Conservation (phyloP, 2,329 filamentous ascomycete species). For the Diaporthe sp. region DNA sequence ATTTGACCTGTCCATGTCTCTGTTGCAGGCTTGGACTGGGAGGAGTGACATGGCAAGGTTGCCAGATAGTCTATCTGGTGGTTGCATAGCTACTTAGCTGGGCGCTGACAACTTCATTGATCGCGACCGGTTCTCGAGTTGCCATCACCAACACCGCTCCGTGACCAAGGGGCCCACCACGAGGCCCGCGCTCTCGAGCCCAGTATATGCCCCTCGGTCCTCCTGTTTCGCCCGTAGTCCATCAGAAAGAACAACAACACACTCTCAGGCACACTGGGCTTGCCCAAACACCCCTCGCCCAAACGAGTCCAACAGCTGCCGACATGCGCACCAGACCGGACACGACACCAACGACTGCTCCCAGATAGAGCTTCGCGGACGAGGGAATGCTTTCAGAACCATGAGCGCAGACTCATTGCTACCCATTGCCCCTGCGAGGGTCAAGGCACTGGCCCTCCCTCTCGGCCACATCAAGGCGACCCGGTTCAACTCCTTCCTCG, state of each 20-base stretch:
- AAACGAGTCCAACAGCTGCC: neutral
- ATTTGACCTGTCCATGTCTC: neutral
- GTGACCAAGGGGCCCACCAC: conserved; percentile 26
- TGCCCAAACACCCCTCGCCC: conserved; percentile 7
- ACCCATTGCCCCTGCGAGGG: conserved; percentile 89
- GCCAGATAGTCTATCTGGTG: conserved; percentile 2
- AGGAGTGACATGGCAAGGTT: conserved; percentile 10
- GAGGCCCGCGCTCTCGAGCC: conserved; percentile 27
- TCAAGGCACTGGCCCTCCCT: conserved; percentile 88
- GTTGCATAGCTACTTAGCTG: neutral
- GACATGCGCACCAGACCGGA: conserved; percentile 25
- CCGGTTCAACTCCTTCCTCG: conserved; percentile 82
- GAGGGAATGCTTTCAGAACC: conserved; percentile 37
- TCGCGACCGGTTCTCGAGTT: conserved; percentile 12
- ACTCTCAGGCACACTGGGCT: neutral
- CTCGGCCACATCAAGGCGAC: conserved; percentile 86
- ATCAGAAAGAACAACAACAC: conserved; percentile 2
- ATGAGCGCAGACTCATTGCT: conserved; percentile 93
- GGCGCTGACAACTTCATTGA: conserved; percentile 34
- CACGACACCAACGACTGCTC: conserved; percentile 6
- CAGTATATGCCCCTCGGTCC: neutral
- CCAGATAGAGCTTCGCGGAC: conserved; percentile 21
- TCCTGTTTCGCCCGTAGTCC: neutral
- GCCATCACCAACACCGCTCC: conserved; percentile 20
- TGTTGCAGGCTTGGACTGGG: neutral